Evolutionary conservation across 176 grass and related monocot genomes (phyloP).

Genomic region (Tillandsia leiboldiana): DNA sequence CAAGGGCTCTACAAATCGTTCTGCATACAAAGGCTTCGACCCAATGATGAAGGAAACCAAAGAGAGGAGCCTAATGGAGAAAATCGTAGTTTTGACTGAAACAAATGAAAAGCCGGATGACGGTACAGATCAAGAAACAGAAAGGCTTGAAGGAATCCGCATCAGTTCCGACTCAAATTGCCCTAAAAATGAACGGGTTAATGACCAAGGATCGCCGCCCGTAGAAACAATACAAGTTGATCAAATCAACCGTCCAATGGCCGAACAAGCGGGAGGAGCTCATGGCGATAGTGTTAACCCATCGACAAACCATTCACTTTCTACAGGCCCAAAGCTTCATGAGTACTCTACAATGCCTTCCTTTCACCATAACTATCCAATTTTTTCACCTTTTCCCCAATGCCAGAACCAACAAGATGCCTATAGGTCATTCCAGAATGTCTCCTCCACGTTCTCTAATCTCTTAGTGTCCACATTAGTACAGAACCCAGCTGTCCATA

Average conservation of each 20-base stretch:
- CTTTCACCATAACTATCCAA: constrained; percentile 38
- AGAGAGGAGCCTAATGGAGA: constrained; percentile 35
- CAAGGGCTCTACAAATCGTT: constrained; percentile 50
- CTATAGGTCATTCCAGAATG: constrained; percentile 49
- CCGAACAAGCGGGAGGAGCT: constrained; percentile 24
- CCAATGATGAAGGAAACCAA: constrained; percentile 28
- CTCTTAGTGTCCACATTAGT: constrained; percentile 71
- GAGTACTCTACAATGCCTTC: constrained; percentile 19
- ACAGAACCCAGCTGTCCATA: constrained; percentile 74
- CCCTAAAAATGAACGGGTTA: constrained; percentile 22
- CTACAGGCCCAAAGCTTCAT: constrained; percentile 26
- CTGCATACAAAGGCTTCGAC: constrained; percentile 18
- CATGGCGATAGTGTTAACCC: constrained; percentile 20
- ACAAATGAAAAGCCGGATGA: constrained; percentile 25
- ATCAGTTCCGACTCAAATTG: constrained; percentile 18
- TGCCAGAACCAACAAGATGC: constrained; percentile 56
- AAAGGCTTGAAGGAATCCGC: constrained; percentile 20
- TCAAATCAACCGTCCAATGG: constrained; percentile 20
- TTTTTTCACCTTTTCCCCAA: constrained; percentile 38
- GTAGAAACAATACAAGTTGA: constrained; percentile 27
- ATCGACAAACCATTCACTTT: constrained; percentile 31
- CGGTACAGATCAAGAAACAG: constrained; percentile 30
- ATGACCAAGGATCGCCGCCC: constrained; percentile 23
- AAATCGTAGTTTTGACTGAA: constrained; percentile 21
- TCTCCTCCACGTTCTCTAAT: constrained; percentile 67